phyloP scores from a whole-genome alignment of 495 filamentous ascomycete genomes.

The Saxophila tyrrhenica region DNA sequence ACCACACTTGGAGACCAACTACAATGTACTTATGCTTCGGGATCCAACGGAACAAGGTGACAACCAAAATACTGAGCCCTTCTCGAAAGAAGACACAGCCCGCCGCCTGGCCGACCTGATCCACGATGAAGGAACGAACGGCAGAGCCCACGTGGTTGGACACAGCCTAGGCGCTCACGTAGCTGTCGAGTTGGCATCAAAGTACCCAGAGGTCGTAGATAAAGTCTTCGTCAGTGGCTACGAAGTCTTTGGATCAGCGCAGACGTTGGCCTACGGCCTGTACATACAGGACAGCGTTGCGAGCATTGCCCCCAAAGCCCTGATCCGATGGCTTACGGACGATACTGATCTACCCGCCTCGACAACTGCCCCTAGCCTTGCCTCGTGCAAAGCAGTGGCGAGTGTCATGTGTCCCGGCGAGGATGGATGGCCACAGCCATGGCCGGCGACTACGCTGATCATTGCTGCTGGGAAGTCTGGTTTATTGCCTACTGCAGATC shows the following conservation, averaged over 20 bases:
- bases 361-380: neutral
- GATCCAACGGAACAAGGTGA: slow-evolving; percentile 15
- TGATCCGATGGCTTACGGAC: slow-evolving; percentile 12
- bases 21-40: slow-evolving; percentile 16
- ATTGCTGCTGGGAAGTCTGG: slow-evolving; percentile 13
- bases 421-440: slow-evolving; percentile 2
- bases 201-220: slow-evolving; percentile 7
- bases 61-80: slow-evolving; percentile 4
- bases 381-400: slow-evolving; percentile 5
- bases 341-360: slow-evolving; percentile 5
- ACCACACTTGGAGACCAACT: slow-evolving; percentile 8
- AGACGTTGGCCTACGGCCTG: neutral
- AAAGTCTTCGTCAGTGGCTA: slow-evolving; percentile 14
- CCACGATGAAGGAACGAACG: slow-evolving; percentile 3
- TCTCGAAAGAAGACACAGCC: slow-evolving; percentile 9
- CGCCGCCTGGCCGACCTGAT: slow-evolving; percentile 14
- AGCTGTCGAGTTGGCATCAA: slow-evolving; percentile 5
- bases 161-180: slow-evolving; percentile 17
- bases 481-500: slow-evolving; percentile 8
- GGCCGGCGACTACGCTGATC: slow-evolving; percentile 11
- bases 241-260: neutral
- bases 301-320: neutral
- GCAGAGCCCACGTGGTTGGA: slow-evolving; percentile 17
- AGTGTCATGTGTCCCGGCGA: neutral
- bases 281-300: neutral